Evolutionary conservation across 2,329 filamentous ascomycete genomes (phyloP), one percentile per base, ranked within the genome.

Genomic region (Torrubiella hemipterigena): DNA sequence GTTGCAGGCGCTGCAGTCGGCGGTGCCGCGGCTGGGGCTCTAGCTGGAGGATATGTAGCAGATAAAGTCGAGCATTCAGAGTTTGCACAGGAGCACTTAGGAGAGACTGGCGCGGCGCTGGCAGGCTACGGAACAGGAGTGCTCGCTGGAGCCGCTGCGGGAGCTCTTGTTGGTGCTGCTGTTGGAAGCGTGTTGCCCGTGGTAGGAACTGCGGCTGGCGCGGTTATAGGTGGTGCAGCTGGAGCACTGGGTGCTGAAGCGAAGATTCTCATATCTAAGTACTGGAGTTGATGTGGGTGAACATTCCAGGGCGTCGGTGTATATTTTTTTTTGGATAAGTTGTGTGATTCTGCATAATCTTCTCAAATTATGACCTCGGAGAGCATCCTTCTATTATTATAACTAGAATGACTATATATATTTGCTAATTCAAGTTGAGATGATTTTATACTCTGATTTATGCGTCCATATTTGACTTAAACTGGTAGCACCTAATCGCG

Each of bases 51-150:
- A 18, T 33, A 27, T 17, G 31, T 33, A 6, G 25, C 11, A 11
- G 14, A 33, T 3, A 27, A 29, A 27, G 31, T 33, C 15, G 31
- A 29, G 19, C 13, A 18, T 16, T 28, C 31, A 12, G 31, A 28
- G 19, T 33, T 25, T 25, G 31, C 31, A 20, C 31, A 33, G 31
- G 13, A 33, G 26, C 21, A 29, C 11, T n/a, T 33, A 4, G 31
- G 31, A 4, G 17, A 18, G 7, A 29, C 10, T 11, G 31, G 31
- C 5, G 31, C 31, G 10, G 26, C 7, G 9, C 10, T 29, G 25
- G 31, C 31, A 2, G 31, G 25, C 3, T 21, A 20, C n/a, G 18
- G n/a, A 20, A 33, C 31, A 4, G 31, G 31, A 5, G 31, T 33
- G 13, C 18, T 33, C 15, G 31, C 31, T 1, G 31, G 31, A 9